A percentile compares a stretch with the other conserved stretches of the same genome.
phyloP scores from a whole-genome alignment of 1,284 basidiomycete genomes.

The Irpex rosettiformis region DNA sequence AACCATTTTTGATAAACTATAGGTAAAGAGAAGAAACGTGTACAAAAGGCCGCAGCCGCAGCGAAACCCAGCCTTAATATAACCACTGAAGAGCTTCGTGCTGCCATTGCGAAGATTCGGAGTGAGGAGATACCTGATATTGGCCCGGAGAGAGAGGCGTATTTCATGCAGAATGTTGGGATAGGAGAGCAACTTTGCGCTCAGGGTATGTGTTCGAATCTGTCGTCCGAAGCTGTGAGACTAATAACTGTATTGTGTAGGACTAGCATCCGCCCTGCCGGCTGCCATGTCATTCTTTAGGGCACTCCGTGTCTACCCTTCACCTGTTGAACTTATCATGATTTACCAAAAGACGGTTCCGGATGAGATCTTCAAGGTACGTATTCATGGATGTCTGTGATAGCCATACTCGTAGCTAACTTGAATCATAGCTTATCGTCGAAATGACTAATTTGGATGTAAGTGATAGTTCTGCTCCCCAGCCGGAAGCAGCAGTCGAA shows the following conservation, averaged over 20 bases:
- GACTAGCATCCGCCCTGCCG: conserved; percentile 71
- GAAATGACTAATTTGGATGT: conserved; percentile 87
- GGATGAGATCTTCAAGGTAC: conserved; percentile 79
- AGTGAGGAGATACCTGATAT: conserved; percentile 62
- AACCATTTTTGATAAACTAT: conserved; percentile 8
- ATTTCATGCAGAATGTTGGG: conserved; percentile 89
- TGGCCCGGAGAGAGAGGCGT: conserved; percentile 78
- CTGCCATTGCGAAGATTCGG: conserved; percentile 60
- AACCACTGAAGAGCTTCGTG: conserved; percentile 48
- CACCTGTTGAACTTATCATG: conserved; percentile 86
- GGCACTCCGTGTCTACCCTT: conserved; percentile 92
- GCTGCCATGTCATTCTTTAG: conserved; percentile 92
- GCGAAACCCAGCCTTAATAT: neutral
- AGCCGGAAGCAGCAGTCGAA: conserved; percentile 27
- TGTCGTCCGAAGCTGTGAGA: neutral
- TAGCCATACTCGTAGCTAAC: conserved; percentile 9
- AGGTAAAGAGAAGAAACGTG: conserved; percentile 92
- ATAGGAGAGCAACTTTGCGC: conserved; percentile 83
- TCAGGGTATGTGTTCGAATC: conserved; percentile 55
- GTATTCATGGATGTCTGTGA: conserved; percentile 1
- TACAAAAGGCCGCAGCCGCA: conserved; percentile 62
- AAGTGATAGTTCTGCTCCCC: conserved; percentile 55
- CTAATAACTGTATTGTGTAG: conserved; percentile 36
- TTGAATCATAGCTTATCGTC: conserved; percentile 66
- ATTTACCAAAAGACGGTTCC: conserved; percentile 95